Evolutionary conservation across 140 eudicot species (phyloP), one percentile per base, ranked within the genome.

Genomic region (Ambrosia hybrid): DNA sequence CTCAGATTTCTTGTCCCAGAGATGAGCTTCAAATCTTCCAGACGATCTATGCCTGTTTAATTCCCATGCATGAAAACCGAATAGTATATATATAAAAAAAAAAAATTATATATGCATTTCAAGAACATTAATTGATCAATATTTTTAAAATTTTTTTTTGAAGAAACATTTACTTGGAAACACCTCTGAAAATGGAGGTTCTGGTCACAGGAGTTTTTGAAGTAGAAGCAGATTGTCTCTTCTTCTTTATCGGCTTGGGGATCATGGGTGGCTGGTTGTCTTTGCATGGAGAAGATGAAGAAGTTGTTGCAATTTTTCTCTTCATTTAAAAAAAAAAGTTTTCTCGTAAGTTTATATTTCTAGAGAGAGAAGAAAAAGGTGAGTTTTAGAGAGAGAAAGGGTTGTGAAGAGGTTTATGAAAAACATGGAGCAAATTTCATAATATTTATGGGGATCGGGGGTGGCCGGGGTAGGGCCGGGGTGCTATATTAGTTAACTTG

Each of bases 11-110:
- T 63, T 73, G 52, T 62, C 71, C 78, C 78, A 73, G 7, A 73
- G 30, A 73, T 73, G 78, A 15, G 78, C 78, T 73, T 73, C 78
- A 73, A 15, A 73, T 73, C 64, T 65, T 63, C 78, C 71, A 9
- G 78, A 51, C 51, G 53, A 7, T 55, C 78, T 38, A 15, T 73
- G 78, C 71, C 71, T 73, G 64, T 51, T 62, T 21, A 51, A 14
- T 60, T 6, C 13, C 45, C 59, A 46, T 72, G 76, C 68, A 72
- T 59, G 76, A 57, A 72, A 30, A 68, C 36, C 51, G 33, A 60
- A 46, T 46, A 12, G 30, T 21, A 17, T 21, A 21, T n/a, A 48
- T n/a, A 8, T 48, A 9, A n/a, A n/a, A n/a, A 48, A 16, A 59
- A 68, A 48, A 51, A 68, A 7, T 4, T 6, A 46, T 15, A n/a